These are phyloP conservation scores for Aureobasidium sp. DNA, from an alignment of 2,329 filamentous ascomycete genomes.

Conservation along the genomic window DNA sequence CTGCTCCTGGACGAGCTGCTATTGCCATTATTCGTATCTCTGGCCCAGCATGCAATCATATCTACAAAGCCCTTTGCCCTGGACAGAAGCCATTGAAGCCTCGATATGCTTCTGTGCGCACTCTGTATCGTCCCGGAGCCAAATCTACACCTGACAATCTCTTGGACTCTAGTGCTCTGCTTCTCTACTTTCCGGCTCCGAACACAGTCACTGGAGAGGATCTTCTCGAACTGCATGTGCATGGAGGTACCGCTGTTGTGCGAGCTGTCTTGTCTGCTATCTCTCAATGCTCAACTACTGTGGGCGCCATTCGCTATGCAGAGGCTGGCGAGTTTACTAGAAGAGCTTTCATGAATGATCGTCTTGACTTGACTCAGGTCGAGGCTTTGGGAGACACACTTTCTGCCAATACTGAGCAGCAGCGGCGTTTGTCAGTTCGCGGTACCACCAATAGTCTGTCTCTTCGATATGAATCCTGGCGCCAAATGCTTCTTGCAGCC, in stretches of 20 bases:
- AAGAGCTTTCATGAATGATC: slow-evolving; percentile 78
- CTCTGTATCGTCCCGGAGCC: slow-evolving; percentile 52
- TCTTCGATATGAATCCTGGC: slow-evolving; percentile 77
- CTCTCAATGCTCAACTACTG: slow-evolving; percentile 37
- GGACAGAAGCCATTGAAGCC: slow-evolving; percentile 45
- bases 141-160: slow-evolving; percentile 35
- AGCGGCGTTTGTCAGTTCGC: slow-evolving; percentile 75
- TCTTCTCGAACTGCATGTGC: slow-evolving; percentile 86
- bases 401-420: slow-evolving; percentile 74
- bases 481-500: slow-evolving; percentile 64
- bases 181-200: slow-evolving; percentile 75
- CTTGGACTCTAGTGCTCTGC: slow-evolving; percentile 68
- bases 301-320: slow-evolving; percentile 61
- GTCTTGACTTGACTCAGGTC: slow-evolving; percentile 78
- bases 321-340: slow-evolving; percentile 94
- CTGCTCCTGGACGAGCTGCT: slow-evolving; percentile 73
- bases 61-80: slow-evolving; percentile 58
- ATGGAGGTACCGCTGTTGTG: slow-evolving; percentile 82
- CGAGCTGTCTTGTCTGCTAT: slow-evolving; percentile 78
- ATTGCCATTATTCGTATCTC: slow-evolving; percentile 88
- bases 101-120: slow-evolving; percentile 62
- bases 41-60: slow-evolving; percentile 60
- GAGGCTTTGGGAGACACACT: slow-evolving; percentile 55
- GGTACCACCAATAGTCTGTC: slow-evolving; percentile 60
- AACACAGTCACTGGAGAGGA: slow-evolving; percentile 87